These are phyloP conservation scores for Penicillium cosmopolitanum DNA, from an alignment of 495 filamentous ascomycete genomes.

Conservation along the genomic window DNA sequence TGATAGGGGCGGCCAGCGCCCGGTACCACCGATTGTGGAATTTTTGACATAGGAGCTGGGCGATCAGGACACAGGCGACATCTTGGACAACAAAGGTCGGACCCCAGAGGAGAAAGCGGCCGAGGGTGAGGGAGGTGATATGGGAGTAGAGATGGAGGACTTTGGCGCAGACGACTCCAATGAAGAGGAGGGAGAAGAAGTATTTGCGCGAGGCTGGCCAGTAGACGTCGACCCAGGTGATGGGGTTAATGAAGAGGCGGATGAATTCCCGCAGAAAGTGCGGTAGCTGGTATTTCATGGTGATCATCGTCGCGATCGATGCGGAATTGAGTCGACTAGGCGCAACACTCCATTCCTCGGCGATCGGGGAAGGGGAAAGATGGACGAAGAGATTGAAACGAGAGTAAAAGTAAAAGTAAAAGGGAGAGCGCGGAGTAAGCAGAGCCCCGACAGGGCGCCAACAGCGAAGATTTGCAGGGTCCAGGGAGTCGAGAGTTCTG, in stretches of 20 bases:
- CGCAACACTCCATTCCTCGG: constrained; percentile 1
- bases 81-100: constrained; percentile 46
- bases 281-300: constrained; percentile 14
- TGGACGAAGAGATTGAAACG: background rate
- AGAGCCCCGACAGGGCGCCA: background rate
- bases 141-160: constrained; percentile 44
- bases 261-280: constrained; percentile 9
- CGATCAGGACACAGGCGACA: constrained; percentile 34
- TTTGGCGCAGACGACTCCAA: constrained; percentile 41
- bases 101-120: constrained; percentile 42
- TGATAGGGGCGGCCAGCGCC: constrained; percentile 21
- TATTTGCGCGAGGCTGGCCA: constrained; percentile 41
- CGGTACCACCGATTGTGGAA: constrained; percentile 30
- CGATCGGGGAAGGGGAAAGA: background rate
- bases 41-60: constrained; percentile 29
- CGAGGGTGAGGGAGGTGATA: constrained; percentile 33
- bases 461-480: background rate
- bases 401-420: background rate
- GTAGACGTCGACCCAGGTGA: constrained; percentile 30
- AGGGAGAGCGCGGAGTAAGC: background rate
- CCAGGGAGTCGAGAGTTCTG: no score
- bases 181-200: constrained; percentile 39
- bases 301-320: constrained; percentile 4
- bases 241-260: constrained; percentile 24
- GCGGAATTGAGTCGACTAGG: background rate